Base-by-base conservation (phyloP, 768 basidiomycete genomes). In the Suillus hirtellus region DNA sequence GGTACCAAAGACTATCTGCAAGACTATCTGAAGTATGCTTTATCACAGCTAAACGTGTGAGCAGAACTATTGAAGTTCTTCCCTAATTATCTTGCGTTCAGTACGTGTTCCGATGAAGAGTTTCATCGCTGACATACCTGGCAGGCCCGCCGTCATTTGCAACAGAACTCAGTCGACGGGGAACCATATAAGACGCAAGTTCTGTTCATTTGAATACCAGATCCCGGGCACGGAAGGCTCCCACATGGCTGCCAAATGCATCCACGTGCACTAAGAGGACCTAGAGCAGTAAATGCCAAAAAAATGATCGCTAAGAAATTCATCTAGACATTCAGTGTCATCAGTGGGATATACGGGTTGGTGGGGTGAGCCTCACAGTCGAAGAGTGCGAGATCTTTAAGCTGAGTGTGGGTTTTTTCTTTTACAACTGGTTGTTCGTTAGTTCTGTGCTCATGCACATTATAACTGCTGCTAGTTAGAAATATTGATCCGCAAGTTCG, bases 231-330 rank as follows among this genome's bases (percentile, higher is more conserved):
- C 17, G 40, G 38, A 15, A n/a, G 42, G 11, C 31, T 8, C 17
- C 66, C 62, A 21, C 62, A 65, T 19, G 34, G 38, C 12, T 15
- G 12, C 62, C 63, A 65, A 43, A 61, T 19, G 38, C 56, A 68
- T 59, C 58, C 12, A 12, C 38, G 24, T 17, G 24, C 24, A 27
- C 24, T 8, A 7, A 58, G 38, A 42, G 38, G 40, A 42, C 56
- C 38, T 6, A 40, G 15, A 27, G 24, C 56, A 17, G 17, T 27
- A 0, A 58, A 19, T 42, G 17, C 24, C 1, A 40, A 15, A 21
- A 24, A 38, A 40, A 24, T 40, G 15, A 27, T 27, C 2, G n/a
- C 17, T 5, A 17, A 40, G 24, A 58, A 1, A 27, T 40, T 58
- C 38, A 27, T 58, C 38, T 58, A 24, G 15, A 38, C 8, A 34